Evolutionary conservation across 2,329 filamentous ascomycete species (phyloP).

Genomic region (Coniochaeta ligniaria): DNA sequence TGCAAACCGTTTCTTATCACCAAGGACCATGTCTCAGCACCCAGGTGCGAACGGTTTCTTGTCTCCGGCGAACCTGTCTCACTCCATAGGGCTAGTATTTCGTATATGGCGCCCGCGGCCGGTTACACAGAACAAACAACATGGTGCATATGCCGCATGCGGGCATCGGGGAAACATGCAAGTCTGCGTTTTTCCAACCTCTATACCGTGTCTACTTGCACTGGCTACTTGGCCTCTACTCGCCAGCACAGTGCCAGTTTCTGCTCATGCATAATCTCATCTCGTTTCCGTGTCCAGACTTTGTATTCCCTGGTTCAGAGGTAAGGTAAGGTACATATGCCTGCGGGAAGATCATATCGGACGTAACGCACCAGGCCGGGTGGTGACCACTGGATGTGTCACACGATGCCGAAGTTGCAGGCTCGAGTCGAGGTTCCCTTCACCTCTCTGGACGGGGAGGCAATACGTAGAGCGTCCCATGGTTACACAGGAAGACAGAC

Average conservation of each 20-base stretch:
- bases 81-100: neutral
- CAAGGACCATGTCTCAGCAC: neutral
- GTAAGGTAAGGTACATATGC: neutral
- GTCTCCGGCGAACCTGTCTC: neutral
- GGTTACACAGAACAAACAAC: neutral
- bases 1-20: neutral
- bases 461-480: no score
- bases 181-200: neutral
- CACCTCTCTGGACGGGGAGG: no score
- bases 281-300: neutral
- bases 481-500: no score
- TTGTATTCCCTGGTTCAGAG: neutral
- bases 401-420: no score
- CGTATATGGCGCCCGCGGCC: neutral
- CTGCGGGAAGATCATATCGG: neutral
- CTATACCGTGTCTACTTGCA: neutral
- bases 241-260: neutral
- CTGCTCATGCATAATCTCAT: neutral
- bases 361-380: neutral
- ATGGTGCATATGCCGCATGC: neutral
- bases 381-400: no score
- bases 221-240: neutral
- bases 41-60: neutral
- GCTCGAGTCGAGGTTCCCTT: no score
- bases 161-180: neutral